Evolutionary conservation across 2,329 filamentous ascomycete genomes (phyloP).

Genomic region (Fusarium phyllophilum): DNA sequence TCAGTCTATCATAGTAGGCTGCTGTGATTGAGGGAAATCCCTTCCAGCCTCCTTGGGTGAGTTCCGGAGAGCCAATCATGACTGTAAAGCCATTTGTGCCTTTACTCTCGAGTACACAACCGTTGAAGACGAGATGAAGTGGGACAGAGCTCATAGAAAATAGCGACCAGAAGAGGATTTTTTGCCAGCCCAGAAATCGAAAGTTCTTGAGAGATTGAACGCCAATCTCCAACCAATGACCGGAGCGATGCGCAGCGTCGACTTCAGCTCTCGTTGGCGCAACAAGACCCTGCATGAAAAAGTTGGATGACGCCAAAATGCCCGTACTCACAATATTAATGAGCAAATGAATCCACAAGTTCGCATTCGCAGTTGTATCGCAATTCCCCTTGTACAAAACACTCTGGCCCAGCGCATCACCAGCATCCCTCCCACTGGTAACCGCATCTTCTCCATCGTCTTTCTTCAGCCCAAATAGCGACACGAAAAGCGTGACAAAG

Average conservation of each 20-base stretch:
- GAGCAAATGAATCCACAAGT: conserved; percentile 26
- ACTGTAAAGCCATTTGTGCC: conserved; percentile 22
- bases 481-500: conserved; percentile 12
- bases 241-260: conserved; percentile 32
- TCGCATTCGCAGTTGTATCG: not conserved
- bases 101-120: conserved; percentile 19
- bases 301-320: conserved; percentile 50
- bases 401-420: conserved; percentile 5
- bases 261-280: conserved; percentile 49
- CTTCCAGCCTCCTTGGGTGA: not conserved
- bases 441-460: not conserved
- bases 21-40: not conserved
- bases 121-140: conserved; percentile 23
- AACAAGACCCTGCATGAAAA: conserved; percentile 50
- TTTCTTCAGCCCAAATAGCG: conserved; percentile 5
- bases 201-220: conserved; percentile 37
- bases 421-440: accelerated
- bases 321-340: conserved; percentile 40
- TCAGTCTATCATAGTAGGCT: not conserved
- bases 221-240: conserved; percentile 39
- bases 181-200: conserved; percentile 5
- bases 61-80: conserved; percentile 1
- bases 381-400: conserved; percentile 3
- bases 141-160: conserved; percentile 22
- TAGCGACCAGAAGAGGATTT: conserved; percentile 8